Base-by-base conservation (phyloP, 2,329 filamentous ascomycete genomes). In the Clonostachys chloroleuca region DNA sequence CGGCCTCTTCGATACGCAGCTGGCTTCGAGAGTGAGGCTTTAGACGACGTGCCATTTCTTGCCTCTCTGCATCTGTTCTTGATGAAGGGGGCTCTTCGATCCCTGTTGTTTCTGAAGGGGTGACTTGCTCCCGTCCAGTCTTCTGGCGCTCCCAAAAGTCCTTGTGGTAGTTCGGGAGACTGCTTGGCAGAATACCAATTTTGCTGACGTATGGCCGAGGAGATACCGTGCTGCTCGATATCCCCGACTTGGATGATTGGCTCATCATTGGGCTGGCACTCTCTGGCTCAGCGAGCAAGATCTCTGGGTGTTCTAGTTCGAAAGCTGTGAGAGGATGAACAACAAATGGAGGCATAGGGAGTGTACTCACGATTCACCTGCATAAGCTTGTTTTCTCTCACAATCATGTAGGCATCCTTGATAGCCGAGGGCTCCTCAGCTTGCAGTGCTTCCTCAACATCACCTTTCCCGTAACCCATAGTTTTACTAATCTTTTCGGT, bases 351-450 rank as follows among this genome's bases (percentile, higher is more conserved):
- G 24, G 24, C 10, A 30, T 30, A 30, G 24, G 24, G 24, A 8
- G 33, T 14, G 43, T 43, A 83, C 89, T 82, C 75, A 95, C 89
- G 91, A 64, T 91, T 95, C 47, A 85, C 86, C 65, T 92, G 88
- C 92, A 97, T 97, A 64, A 97, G 81, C 66, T 96, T 94, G 64
- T 97, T 97, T 68, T 99, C 94, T 46, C 92, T 84, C 24, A 99
- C 90, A 64, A 99, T 99, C 69, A 96, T 85, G 70, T 97, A 99
- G 2, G 94, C 94, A 68, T 99, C 94, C 70, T 99, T 99, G 75
- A 99, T 96, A 12, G 94, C 92, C 49, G 92, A 97, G 12, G 94
- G 94, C 64, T 99, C 94, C 46, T 94, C 84, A 48, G 90, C 91
- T 59, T 87, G 86, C 52, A 99, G 74, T 18, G 94, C 92, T 66